Percentiles rank a stretch among this genome's conserved stretches.
Evolutionary conservation across 2,329 filamentous ascomycete species (phyloP).

Genomic region (Gaeumannomyces sp.): DNA sequence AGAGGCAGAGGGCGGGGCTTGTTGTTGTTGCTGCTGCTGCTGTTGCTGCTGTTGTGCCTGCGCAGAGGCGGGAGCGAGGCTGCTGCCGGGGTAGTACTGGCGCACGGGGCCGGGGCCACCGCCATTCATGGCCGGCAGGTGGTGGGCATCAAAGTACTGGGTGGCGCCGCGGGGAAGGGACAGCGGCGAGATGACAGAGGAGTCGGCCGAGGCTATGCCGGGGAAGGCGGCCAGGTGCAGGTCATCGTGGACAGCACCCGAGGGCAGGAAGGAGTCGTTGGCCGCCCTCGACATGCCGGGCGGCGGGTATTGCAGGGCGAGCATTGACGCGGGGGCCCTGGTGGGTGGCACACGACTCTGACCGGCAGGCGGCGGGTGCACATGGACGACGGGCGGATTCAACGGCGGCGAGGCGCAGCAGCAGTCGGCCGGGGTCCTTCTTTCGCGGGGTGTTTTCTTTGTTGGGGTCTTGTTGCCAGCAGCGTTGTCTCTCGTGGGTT

Average conservation of each 20-base stretch:
- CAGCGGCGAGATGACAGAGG: conserved; percentile 34
- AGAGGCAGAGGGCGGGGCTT: neutral
- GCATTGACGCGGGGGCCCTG: neutral
- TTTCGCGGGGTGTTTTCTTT: no score
- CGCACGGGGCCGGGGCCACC: conserved; percentile 11
- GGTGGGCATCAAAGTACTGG: conserved; percentile 32
- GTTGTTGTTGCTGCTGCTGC: conserved; percentile 2
- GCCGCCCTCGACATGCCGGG: conserved; percentile 33
- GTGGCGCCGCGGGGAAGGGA: conserved; percentile 29
- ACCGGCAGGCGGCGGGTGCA: neutral
- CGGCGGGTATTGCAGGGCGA: conserved; percentile 14
- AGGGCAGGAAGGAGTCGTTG: conserved; percentile 37
- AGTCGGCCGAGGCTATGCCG: conserved; percentile 21
- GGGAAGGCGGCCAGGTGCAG: conserved; percentile 21
- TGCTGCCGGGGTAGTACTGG: neutral
- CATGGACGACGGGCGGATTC: neutral
- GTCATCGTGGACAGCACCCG: conserved; percentile 30
- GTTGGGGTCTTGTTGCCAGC: neutral
- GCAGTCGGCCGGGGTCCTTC: neutral
- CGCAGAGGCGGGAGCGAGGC: conserved; percentile 14
- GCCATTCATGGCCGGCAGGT: conserved; percentile 17
- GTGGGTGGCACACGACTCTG: neutral
- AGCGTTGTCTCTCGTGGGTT: no score
- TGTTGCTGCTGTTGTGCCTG: conserved; percentile 8
- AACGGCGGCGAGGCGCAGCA: no score